phyloP scores from a whole-genome alignment of 1,284 basidiomycete genomes.

The Pascua sp. region DNA sequence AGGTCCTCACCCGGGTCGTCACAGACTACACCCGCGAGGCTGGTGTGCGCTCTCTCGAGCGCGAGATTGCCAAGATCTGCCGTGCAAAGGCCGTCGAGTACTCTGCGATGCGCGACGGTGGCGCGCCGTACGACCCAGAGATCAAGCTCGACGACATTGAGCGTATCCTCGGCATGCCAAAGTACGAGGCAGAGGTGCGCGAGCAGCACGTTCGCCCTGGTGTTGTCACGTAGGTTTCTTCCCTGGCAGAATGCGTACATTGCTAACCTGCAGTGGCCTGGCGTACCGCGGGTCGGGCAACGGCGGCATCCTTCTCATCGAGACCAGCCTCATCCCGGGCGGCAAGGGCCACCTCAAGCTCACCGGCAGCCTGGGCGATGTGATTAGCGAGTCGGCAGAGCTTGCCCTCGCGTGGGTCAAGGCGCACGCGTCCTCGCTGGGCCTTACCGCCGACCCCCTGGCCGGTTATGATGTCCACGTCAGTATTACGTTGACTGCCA shows the following conservation, averaged over 20 bases:
- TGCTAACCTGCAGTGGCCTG: constrained; percentile 17
- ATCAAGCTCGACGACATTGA: constrained; percentile 75
- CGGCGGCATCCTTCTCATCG: constrained; percentile 68
- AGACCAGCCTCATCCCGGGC: constrained; percentile 35
- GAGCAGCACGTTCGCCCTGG: constrained; percentile 33
- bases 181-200: constrained; percentile 69
- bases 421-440: constrained; percentile 74
- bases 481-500: constrained; percentile 9
- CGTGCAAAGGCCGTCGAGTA: constrained; percentile 85
- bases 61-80: constrained; percentile 78
- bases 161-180: constrained; percentile 73
- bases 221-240: constrained; percentile 29
- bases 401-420: constrained; percentile 92
- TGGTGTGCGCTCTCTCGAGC: constrained; percentile 85
- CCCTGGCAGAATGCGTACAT: too few relatives aligned
- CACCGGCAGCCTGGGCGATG: constrained; percentile 95
- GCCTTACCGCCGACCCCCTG: constrained; percentile 43
- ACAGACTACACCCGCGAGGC: constrained; percentile 95
- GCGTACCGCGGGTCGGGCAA: constrained; percentile 64
- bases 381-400: constrained; percentile 92
- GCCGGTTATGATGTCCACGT: constrained; percentile 68
- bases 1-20: constrained; percentile 79
- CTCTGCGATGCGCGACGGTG: constrained; percentile 50
- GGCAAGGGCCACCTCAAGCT: constrained; percentile 34
- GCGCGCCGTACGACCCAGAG: constrained; percentile 57